Percentiles rank a stretch among this genome's conserved stretches.
Evolutionary conservation across 106 monocot species (phyloP).

Genomic region (Iris macrosiphon): DNA sequence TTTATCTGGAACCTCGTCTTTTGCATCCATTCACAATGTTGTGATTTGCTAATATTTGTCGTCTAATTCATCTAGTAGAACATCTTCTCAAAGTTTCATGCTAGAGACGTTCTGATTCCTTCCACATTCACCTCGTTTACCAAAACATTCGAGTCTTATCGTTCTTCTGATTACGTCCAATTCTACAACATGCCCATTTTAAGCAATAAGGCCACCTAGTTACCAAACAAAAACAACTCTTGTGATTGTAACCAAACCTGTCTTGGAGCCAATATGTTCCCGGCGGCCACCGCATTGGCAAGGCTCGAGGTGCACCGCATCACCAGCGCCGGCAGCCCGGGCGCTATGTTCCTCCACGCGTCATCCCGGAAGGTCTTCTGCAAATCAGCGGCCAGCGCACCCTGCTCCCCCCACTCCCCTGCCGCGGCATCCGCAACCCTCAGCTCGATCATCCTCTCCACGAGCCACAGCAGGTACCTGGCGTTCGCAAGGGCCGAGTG

Average conservation of each 20-base stretch:
- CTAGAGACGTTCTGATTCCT: too few species aligned
- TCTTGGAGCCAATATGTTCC: conserved; percentile 51
- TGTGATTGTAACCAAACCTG: conserved; percentile 35
- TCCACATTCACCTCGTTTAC: too few species aligned
- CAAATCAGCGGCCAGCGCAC: conserved; percentile 50
- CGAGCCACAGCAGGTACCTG: conserved; percentile 70
- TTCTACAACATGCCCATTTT: too few species aligned
- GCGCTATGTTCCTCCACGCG: conserved; percentile 74
- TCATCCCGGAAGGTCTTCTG: conserved; percentile 83
- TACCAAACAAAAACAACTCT: too few species aligned
- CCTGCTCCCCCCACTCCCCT: conserved; percentile 79
- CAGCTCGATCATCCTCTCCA: conserved; percentile 89
- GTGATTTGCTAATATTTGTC: too few species aligned
- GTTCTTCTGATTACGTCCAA: too few species aligned
- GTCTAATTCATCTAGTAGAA: too few species aligned
- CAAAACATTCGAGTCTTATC: too few species aligned
- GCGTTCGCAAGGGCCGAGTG: conserved; percentile 59
- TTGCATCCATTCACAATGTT: too few species aligned
- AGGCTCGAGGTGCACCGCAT: conserved; percentile 58
- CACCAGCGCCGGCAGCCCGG: conserved; percentile 61
- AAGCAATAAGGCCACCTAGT: too few species aligned
- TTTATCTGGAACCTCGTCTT: too few species aligned
- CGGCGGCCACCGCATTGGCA: conserved; percentile 57
- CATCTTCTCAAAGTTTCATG: too few species aligned
- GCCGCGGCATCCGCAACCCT: conserved; percentile 66